These are phyloP conservation scores for Lactarius trivialis DNA, from an alignment of 768 basidiomycete species.

Conservation along the genomic window DNA sequence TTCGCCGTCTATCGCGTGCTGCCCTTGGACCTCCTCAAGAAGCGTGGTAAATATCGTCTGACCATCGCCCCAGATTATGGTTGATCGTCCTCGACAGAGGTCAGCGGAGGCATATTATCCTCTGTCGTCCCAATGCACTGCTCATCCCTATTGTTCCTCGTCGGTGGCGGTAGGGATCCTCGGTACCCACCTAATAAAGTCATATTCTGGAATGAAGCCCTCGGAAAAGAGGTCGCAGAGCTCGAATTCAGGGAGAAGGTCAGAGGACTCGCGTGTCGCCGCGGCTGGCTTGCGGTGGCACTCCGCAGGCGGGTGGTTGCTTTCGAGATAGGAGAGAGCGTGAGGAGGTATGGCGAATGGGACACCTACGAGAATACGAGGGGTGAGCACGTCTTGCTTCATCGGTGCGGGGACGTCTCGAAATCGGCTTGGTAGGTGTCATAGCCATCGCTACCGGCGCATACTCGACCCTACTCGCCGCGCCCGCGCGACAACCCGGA, in stretches of 20 bases:
- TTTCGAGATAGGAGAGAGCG: conserved; percentile 59
- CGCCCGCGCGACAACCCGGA: conserved; percentile 79
- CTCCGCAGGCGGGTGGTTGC: conserved; percentile 72
- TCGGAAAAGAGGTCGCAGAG: conserved; percentile 74
- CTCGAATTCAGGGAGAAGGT: conserved; percentile 85
- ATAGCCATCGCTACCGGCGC: conserved; percentile 74
- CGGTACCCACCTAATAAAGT: conserved; percentile 91
- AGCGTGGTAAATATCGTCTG: conserved; percentile 52
- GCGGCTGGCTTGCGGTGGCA: conserved; percentile 81
- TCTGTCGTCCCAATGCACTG: conserved; percentile 72
- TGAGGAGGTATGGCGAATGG: conserved; percentile 67
- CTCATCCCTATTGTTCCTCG: conserved; percentile 76
- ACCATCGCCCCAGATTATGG: conserved; percentile 6
- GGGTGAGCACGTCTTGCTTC: conserved; percentile 42
- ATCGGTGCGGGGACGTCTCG: not conserved
- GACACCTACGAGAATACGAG: conserved; percentile 83
- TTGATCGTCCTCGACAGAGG: conserved; percentile 41
- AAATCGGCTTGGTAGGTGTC: conserved; percentile 46
- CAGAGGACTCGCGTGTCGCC: conserved; percentile 68
- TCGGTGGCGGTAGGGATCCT: conserved; percentile 84
- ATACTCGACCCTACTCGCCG: conserved; percentile 74
- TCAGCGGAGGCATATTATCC: conserved; percentile 73
- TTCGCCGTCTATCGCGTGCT: conserved; percentile 77
- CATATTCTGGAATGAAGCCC: conserved; percentile 79
- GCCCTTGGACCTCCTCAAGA: conserved; percentile 72